Percentiles rank a stretch among this genome's conserved stretches.
Conservation (phyloP, 148 eudicot genomes). For the Nepenthes gracilis region DNA sequence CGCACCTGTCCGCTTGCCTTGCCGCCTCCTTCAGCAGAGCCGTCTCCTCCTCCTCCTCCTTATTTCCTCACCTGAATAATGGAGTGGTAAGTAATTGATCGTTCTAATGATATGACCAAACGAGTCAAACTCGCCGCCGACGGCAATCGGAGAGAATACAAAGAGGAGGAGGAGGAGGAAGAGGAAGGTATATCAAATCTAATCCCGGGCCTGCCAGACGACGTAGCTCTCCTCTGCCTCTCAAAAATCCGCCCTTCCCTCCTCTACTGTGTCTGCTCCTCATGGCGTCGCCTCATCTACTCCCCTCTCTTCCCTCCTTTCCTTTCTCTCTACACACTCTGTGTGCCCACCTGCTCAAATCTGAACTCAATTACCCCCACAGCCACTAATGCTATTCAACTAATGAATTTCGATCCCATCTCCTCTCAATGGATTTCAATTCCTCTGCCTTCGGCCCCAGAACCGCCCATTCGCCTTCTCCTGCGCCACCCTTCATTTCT, state of each 20-base stretch:
- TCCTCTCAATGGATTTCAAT: constrained; percentile 32
- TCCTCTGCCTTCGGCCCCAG: constrained; percentile 35
- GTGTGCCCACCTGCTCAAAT: constrained; percentile 6
- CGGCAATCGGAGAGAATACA: background rate
- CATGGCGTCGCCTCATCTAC: constrained; percentile 61
- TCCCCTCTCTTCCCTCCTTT: constrained; percentile 55
- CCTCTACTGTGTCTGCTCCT: constrained; percentile 40
- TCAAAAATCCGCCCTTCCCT: constrained; percentile 34
- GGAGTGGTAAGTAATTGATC: background rate
- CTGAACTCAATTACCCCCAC: background rate
- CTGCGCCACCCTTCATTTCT: constrained; percentile 57
- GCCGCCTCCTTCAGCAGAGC: too few species aligned
- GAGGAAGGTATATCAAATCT: constrained; percentile 11
- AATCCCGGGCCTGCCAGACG: constrained; percentile 63
- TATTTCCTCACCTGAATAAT: background rate
- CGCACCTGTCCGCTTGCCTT: too few species aligned
- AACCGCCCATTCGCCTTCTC: constrained; percentile 29
- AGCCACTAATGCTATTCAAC: constrained; percentile 4
- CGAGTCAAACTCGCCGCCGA: constrained; percentile 1
- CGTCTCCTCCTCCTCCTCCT: background rate
- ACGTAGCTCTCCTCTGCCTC: constrained; percentile 51
- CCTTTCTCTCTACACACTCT: constrained; percentile 47
- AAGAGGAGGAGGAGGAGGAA: background rate
- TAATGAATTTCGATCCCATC: constrained; percentile 39
- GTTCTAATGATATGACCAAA: background rate